Evolutionary conservation across 2,329 filamentous ascomycete species (phyloP), one percentile per base, ranked within the genome.

Genomic region (Nemania sp.): DNA sequence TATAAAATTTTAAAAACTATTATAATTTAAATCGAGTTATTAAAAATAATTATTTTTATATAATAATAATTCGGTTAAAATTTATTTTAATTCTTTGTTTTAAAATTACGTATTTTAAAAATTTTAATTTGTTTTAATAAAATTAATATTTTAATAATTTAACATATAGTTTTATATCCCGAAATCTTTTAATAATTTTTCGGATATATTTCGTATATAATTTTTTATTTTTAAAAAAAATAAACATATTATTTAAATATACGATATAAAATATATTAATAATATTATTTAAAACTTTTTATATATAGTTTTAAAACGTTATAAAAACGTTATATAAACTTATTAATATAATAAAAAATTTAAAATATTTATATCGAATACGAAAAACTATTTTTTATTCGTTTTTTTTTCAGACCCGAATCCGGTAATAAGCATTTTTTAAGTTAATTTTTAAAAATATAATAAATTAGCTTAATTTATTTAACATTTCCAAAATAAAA

Each of bases 221-320:
- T 24, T 45, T 37, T 34, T n/a, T 43, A 36, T 34, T 37, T 34
- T 3, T 23, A 22, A 42, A 50, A 36, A 36, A 50, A 22, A 30
- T 24, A 30, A 41, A 20, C 26, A 50, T 34, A 42, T 47, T 37
- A 37, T 34, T 12, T 34, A 34, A 34, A 34, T 12, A 34, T 7
- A n/a, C 8, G 15, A 36, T 36, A 36, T 36, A 36, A 17, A 36
- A 36, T 7, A 15, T 36, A 15, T 36, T 36, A 12, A 31, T 37
- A 37, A 49, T 22, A 42, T 24, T 42, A 20, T 42, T 42, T 19
- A 51, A 23, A 19, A 15, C 15, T 24, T 52, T 33, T 45, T 40
- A 47, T 31, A 31, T 46, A 46, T 40, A 52, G 14, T 17, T 40
- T 40, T 47, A 46, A 47, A 52, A 40, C 23, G 22, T 40, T 34